Conservation (phyloP, 805 yeast species). For the Starmerella bombi region DNA sequence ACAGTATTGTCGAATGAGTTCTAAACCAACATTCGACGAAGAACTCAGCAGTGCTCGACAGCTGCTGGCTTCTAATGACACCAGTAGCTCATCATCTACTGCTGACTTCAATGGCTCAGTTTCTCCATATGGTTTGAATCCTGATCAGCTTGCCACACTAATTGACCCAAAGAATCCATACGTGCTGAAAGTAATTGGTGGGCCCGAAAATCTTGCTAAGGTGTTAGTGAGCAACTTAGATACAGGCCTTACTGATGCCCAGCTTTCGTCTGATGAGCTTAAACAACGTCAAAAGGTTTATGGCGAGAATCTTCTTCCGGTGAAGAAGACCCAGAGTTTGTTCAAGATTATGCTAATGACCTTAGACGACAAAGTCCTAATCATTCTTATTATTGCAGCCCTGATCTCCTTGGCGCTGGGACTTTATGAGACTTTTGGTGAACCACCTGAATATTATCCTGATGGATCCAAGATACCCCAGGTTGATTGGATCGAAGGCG, state of each 20-base stretch:
- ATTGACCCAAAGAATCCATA: conserved; percentile 31
- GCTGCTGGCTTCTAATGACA: conserved; percentile 11
- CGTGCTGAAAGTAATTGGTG: conserved; percentile 30
- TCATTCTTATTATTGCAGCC: conserved; percentile 75
- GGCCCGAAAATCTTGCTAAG: conserved; percentile 24
- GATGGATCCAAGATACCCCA: conserved; percentile 67
- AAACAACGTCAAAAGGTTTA: conserved; percentile 35
- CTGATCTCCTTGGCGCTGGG: conserved; percentile 81
- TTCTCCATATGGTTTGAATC: conserved; percentile 13
- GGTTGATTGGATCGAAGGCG: conserved; percentile 98
- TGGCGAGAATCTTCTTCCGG: conserved; percentile 65
- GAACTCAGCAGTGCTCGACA: conserved; percentile 12
- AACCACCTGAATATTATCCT: conserved; percentile 60
- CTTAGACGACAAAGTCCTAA: conserved; percentile 78
- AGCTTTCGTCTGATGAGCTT: conserved; percentile 17
- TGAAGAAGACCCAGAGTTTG: conserved; percentile 54
- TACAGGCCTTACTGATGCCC: conserved; percentile 24
- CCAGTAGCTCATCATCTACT: neutral
- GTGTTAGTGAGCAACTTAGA: conserved; percentile 25
- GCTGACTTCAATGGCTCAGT: neutral
- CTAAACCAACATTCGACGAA: neutral
- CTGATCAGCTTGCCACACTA: conserved; percentile 21
- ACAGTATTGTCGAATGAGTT: too few relatives aligned
- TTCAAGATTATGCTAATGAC: conserved; percentile 64
- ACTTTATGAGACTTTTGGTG: conserved; percentile 80